Conservation (phyloP, 331 rosid species). For the Arachis monticola region DNA sequence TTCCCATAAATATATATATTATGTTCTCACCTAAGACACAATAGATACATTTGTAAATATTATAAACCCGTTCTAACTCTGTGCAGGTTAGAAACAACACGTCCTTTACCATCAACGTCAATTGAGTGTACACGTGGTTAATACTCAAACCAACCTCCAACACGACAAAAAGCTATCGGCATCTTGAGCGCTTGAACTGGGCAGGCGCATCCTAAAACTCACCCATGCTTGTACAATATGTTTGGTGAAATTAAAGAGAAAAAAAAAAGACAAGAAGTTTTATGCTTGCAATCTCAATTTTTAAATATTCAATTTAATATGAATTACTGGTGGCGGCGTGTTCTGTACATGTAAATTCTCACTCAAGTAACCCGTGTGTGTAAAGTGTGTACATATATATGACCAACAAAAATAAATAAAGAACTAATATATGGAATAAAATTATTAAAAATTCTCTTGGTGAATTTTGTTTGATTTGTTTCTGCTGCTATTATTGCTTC, state of each 20-base stretch:
- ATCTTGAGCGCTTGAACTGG: no score
- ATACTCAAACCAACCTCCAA: no score
- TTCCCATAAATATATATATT: no score
- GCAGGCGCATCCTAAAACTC: no score
- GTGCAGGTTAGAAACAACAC: no score
- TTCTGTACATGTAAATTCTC: constrained; percentile 59
- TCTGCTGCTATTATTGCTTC: constrained; percentile 38
- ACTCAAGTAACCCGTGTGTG: constrained; percentile 61
- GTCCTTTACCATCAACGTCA: no score
- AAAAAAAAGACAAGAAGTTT: neutral
- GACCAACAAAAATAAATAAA: neutral
- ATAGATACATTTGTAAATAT: no score
- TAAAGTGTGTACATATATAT: constrained; percentile 1
- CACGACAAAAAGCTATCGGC: no score
- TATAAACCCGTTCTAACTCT: no score
- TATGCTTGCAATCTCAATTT: constrained; percentile 8
- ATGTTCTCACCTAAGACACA: no score
- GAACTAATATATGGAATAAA: neutral
- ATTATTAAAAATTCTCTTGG: constrained; percentile 2
- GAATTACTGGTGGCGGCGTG: constrained; percentile 61
- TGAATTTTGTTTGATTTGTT: neutral
- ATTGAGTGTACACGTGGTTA: no score
- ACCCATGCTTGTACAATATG: constrained; percentile 13
- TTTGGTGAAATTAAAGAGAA: neutral
- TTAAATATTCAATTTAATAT: constrained; percentile 32